These are phyloP conservation scores for Blastomyces gilchristii DNA, from an alignment of 2,329 filamentous ascomycete species.

Conservation along the genomic window DNA sequence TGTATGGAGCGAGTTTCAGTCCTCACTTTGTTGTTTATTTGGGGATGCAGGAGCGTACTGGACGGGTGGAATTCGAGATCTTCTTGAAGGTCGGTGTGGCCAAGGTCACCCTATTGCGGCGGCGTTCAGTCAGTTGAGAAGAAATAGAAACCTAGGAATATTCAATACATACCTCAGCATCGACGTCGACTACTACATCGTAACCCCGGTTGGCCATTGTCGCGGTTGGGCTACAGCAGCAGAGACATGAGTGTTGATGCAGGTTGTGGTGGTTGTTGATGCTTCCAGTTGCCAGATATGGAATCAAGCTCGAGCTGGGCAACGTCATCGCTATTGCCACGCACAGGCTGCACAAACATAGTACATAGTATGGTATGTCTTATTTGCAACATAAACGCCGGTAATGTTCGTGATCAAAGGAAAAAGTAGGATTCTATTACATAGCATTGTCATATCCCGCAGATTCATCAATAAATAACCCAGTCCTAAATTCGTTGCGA, in stretches of 20 bases:
- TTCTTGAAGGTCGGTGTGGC: constrained; percentile 95
- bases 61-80: constrained; percentile 98
- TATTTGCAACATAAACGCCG: not conserved
- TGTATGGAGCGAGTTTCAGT: not conserved
- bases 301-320: not conserved
- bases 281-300: constrained; percentile 1
- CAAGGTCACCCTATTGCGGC: constrained; percentile 69
- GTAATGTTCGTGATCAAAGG: not conserved
- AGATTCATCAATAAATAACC: not conserved
- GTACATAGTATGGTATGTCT: too few species aligned
- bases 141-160: not conserved
- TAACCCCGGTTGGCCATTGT: constrained; percentile 76
- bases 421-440: not conserved
- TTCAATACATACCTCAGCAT: constrained; percentile 70
- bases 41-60: constrained; percentile 37
- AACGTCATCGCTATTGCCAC: constrained; percentile 11
- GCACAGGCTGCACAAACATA: not conserved
- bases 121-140: not conserved
- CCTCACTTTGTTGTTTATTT: not conserved
- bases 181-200: constrained; percentile 94
- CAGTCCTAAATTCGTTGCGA: not conserved
- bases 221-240: constrained; percentile 16
- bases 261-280: not conserved
- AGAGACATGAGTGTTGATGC: not conserved
- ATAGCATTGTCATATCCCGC: not conserved